Evolutionary conservation across 2,329 filamentous ascomycete genomes (phyloP).

Genomic region (Phoma sp.): DNA sequence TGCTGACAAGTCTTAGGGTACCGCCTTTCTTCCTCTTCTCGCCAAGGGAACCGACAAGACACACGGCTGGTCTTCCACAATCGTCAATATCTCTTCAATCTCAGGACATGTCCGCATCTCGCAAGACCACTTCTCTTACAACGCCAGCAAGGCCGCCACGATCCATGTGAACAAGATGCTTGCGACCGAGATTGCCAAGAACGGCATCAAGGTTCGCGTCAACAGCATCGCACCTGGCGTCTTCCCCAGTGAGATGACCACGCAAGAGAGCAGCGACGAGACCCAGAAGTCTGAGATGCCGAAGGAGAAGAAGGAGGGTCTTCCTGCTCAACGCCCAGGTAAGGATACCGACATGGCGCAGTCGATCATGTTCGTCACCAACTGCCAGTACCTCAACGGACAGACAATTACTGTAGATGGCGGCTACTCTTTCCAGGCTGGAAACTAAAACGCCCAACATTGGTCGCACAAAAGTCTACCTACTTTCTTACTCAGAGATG

Average conservation of each 20-base stretch:
- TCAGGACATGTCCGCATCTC: conserved; percentile 54
- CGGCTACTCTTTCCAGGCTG: conserved; percentile 53
- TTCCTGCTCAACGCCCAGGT: conserved; percentile 60
- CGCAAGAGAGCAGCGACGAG: conserved; percentile 54
- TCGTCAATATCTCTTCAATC: conserved; percentile 56
- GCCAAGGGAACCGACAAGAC: conserved; percentile 51
- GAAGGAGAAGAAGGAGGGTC: conserved; percentile 59
- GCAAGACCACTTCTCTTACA: conserved; percentile 57
- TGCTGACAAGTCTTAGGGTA: conserved; percentile 28
- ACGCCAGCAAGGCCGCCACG: conserved; percentile 57
- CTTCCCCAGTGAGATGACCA: conserved; percentile 65
- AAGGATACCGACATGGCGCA: conserved; percentile 56
- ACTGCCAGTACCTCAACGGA: conserved; percentile 58
- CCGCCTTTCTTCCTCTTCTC: conserved; percentile 55
- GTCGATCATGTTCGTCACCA: conserved; percentile 59
- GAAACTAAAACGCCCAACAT: conserved; percentile 28
- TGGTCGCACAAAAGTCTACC: background rate
- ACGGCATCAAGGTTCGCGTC: conserved; percentile 60
- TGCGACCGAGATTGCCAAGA: conserved; percentile 59
- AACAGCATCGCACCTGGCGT: conserved; percentile 64
- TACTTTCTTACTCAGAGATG: conserved; percentile 8
- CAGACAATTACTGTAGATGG: conserved; percentile 60
- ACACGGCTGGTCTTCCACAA: conserved; percentile 51
- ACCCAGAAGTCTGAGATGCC: conserved; percentile 62
- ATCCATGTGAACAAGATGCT: conserved; percentile 64